These are phyloP conservation scores for Wickerhamiella musiphila DNA, from an alignment of 805 yeast species.

Conservation along the genomic window DNA sequence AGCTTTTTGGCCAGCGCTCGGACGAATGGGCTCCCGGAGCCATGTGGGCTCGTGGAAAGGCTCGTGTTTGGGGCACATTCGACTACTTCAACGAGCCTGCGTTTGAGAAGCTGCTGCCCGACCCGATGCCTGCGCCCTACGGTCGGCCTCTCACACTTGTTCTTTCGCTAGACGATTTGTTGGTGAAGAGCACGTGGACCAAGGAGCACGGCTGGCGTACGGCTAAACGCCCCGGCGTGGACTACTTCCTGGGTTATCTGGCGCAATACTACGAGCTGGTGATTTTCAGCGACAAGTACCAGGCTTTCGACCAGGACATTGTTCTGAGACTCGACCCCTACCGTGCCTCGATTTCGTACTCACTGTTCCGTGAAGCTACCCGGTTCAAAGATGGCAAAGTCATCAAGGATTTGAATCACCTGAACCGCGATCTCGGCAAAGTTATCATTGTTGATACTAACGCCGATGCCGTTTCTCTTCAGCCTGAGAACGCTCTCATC, in stretches of 20 bases:
- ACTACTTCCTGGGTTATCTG: slow-evolving; percentile 85
- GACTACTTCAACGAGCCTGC: slow-evolving; percentile 86
- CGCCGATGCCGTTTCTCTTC: slow-evolving; percentile 53
- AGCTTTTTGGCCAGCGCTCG: slow-evolving; percentile 34
- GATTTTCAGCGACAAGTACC: slow-evolving; percentile 67
- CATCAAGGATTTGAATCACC: slow-evolving; percentile 72
- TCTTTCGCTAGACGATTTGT: slow-evolving; percentile 70
- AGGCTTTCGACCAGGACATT: slow-evolving; percentile 69
- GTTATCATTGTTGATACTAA: slow-evolving; percentile 66
- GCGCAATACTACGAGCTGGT: slow-evolving; percentile 95
- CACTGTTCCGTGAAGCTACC: slow-evolving; percentile 81
- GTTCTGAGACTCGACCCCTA: slow-evolving; percentile 85
- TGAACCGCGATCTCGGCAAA: slow-evolving; percentile 81
- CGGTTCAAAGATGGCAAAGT: slow-evolving; percentile 75
- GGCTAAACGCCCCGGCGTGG: slow-evolving; percentile 96
- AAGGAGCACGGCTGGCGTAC: slow-evolving; percentile 93
- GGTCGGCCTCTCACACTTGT: slow-evolving; percentile 86
- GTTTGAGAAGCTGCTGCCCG: slow-evolving; percentile 82
- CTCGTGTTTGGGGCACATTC: slow-evolving; percentile 58
- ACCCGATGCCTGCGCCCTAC: slow-evolving; percentile 79
- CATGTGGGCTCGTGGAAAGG: slow-evolving; percentile 50
- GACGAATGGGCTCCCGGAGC: slow-evolving; percentile 48
- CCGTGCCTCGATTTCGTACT: slow-evolving; percentile 74
- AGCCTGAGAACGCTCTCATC: slow-evolving; percentile 89
- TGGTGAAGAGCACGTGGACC: slow-evolving; percentile 86